Base-by-base conservation (phyloP, 176 grass and related monocot genomes). In the Carex scoparia region DNA sequence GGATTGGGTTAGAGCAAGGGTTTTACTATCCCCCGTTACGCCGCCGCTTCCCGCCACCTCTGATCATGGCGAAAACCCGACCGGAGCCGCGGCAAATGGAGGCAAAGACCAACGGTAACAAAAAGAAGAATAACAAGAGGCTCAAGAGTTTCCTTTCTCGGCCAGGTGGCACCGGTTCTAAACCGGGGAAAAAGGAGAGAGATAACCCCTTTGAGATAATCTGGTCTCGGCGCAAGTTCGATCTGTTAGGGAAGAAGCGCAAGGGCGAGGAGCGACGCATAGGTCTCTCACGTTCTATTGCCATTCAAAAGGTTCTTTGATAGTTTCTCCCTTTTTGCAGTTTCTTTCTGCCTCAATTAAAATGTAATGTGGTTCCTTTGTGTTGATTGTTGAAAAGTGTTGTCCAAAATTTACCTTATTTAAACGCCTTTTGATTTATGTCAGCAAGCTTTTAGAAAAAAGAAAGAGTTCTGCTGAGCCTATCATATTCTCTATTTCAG, bases 211-310 rank as follows among this genome's bases (percentile, higher is more conserved):
- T 95, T 64, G 96, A 95, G 79, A 88, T 87, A 54, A 98, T 98
- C 33, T 95, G 96, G 96, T 94, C 95, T 5, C 92, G 95, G 81
- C 86, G 93, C 59, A 98, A 98, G 87, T 98, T 98, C 69, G 95
- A 98, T 78, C 67, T 98, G 31, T 88, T 98, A 4, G 91, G 95
- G 4, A 98, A 93, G 91, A 93, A 93, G 88, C 89, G 88, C 83
- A 98, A 95, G 91, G 95, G 93, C 4, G 95, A 95, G 86, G 95
- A 98, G 77, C 83, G 30, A 7, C 95, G 95, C 63, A 33, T 91
- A 5, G 84, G 88, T 19, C 89, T 86, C 19, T 81, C 95, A 23
- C 95, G 91, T 7, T 98, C 95, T 42, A 80, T 92, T 8, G 91
- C 89, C 61, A 81, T 95, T 87, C 81, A 93, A 76, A 95, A 98